Evolutionary conservation across 257 asterid genomes (phyloP), one percentile per base, ranked within the genome.

Genomic region (Penstemon eatonii): DNA sequence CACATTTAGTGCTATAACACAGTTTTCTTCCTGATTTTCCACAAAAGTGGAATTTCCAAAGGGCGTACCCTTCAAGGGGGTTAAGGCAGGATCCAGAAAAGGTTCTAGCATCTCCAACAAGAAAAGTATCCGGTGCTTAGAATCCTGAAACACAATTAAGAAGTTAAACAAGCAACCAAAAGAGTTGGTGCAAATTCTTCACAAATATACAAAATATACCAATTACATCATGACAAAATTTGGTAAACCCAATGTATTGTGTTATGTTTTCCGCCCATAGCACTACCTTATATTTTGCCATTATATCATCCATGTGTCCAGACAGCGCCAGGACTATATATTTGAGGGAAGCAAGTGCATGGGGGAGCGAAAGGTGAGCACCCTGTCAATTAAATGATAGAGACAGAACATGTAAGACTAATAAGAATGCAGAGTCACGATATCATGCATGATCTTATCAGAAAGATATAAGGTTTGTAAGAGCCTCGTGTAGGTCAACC

Each of bases 81-180:
- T 83, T 71, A 94, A 83, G 53, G 89, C 86, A 67, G 97, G 97
- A 78, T 89, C 96, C 70, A 94, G 86, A 78, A 70, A 94, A 10
- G 96, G 96, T 76, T 90, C 99, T 43, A 94, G 88, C 97, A 94
- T 90, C 89, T 90, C 97, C 83, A 91, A 69, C 77, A 94, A 81
- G 86, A 94, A 94, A 56, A 90, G 97, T 73, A 94, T 68, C 62
- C 66, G 90, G 74, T 83, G 93, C 80, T 90, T 90, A 67, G 83
- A 92, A 68, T 84, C 92, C 97, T 94, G 87, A 75, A 88, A 78
- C 68, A 74, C 44, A 68, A 75, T 56, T 56, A 63, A 69, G 56
- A 56, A 51, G 65, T 57, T 56, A 72, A 46, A 71, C 52, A 69
- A 76, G 58, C 54, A 56, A 41, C 37, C 8, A 41, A 39, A 77